Base-by-base conservation (phyloP, 148 eudicot genomes). In the Talinum fruticosum region DNA sequence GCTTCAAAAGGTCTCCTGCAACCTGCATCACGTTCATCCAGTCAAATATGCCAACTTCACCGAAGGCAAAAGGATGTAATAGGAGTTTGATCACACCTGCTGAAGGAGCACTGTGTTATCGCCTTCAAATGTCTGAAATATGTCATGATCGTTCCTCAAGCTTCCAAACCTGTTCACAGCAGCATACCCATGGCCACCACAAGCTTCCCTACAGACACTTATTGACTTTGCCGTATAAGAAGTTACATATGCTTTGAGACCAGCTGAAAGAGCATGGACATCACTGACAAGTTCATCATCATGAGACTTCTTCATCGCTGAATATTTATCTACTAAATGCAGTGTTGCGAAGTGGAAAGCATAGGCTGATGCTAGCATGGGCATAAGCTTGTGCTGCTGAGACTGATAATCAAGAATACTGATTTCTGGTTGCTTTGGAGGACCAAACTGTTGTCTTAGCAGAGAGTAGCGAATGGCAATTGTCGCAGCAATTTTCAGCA, bases 161-260 rank as follows among this genome's bases (percentile, higher is more conserved):
- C 87, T 87, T 62, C 97, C 99, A 86, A 95, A 93, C 71, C 97
- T 85, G 79, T 95, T 95, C 10, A 93, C 97, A 81, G 99, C 97
- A 74, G 97, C 97, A 83, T 93, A 95, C 28, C 97, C 97, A 85
- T 95, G 99, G 69, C 99, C 99, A 28, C 99, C 99, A 79, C 97
- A 95, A 23, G 99, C 88, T 86, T 95, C 99, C 81, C 99, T 88
- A 71, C 99, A 95, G 30, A 85, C 79, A 86, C 96, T 91, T 85
- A 95, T 83, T 1, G 99, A 86, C 76, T 86, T 93, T 51, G 93
- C 91, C 3, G 97, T 95, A 77, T 83, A 93, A 69, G 97, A 90
- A 33, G 99, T 95, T 70, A 95, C 88, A 83, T 93, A 93, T 8
- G 99, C 87, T 88, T 95, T 95, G n/a, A 95, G 86, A 73, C 99